A percentile compares a stretch with the other conserved stretches of the same genome.
Evolutionary conservation across 495 filamentous ascomycete species (phyloP).

Genomic region (Hypoxylon lienhwacheense): DNA sequence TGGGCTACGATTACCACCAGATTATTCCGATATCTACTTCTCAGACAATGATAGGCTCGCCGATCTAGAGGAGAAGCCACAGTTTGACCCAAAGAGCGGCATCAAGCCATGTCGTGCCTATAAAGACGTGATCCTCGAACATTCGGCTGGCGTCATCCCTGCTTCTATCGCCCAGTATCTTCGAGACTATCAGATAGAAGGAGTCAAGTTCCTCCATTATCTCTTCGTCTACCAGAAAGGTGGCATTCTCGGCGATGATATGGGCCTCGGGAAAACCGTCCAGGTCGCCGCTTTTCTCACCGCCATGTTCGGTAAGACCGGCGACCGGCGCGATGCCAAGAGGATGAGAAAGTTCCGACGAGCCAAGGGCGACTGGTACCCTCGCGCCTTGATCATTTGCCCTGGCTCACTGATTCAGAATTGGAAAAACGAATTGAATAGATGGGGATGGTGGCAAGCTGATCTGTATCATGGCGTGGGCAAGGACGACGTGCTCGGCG

Average conservation of each 20-base stretch:
- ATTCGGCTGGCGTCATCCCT: constrained; percentile 82
- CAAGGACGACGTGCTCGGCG: constrained; percentile 70
- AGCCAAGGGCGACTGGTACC: constrained; percentile 71
- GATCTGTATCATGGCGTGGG: constrained; percentile 78
- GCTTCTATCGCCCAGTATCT: constrained; percentile 92
- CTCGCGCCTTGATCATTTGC: constrained; percentile 81
- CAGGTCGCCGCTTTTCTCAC: constrained; percentile 95
- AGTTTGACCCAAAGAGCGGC: constrained; percentile 57
- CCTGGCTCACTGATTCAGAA: constrained; percentile 87
- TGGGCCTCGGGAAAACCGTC: constrained; percentile 96
- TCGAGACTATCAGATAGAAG: constrained; percentile 86
- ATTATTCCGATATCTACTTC: constrained; percentile 80
- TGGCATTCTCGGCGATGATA: constrained; percentile 90
- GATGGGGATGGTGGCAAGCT: constrained; percentile 96
- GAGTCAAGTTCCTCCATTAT: constrained; percentile 83
- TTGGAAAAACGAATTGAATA: constrained; percentile 80
- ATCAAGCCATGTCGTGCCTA: constrained; percentile 66
- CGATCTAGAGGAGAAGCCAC: constrained; percentile 66
- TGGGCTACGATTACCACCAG: constrained; percentile 76
- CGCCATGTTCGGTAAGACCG: constrained; percentile 92
- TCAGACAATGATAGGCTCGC: constrained; percentile 77
- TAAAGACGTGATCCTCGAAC: constrained; percentile 71
- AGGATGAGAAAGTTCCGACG: constrained; percentile 88
- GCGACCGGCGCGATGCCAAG: constrained; percentile 83
- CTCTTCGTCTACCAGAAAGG: constrained; percentile 91